Percentiles rank a stretch among this genome's conserved stretches.
Conservation (phyloP, 768 basidiomycete species). For the Suillus weaverae region DNA sequence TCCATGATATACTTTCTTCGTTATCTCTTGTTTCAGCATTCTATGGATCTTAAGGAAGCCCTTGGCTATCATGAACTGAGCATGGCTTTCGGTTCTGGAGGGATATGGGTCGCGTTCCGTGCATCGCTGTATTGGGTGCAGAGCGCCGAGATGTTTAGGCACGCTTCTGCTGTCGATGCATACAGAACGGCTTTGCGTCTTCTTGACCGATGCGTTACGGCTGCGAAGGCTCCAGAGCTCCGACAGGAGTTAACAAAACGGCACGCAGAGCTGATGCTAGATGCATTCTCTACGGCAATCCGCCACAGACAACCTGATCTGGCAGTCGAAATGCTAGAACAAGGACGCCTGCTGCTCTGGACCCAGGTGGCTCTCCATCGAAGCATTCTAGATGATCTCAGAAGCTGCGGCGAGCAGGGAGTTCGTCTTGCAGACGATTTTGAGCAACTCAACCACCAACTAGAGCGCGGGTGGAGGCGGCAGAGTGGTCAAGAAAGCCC, state of each 20-base stretch:
- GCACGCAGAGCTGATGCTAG: slow-evolving; percentile 19
- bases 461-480: slow-evolving; percentile 17
- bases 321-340: slow-evolving; percentile 38
- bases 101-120: slow-evolving; percentile 16
- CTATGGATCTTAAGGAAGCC: slow-evolving; percentile 24
- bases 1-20: slow-evolving; percentile 20
- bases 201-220: slow-evolving; percentile 20
- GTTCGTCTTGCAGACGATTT: slow-evolving; percentile 20
- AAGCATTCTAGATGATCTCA: slow-evolving; percentile 26
- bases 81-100: slow-evolving; percentile 19
- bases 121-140: slow-evolving; percentile 25
- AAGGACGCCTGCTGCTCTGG: slow-evolving; percentile 30
- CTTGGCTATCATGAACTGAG: slow-evolving; percentile 21
- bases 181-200: slow-evolving; percentile 19
- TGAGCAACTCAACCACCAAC: slow-evolving; percentile 17
- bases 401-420: slow-evolving; percentile 9
- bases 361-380: slow-evolving; percentile 22
- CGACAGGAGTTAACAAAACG: slow-evolving; percentile 16
- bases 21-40: slow-evolving; percentile 20
- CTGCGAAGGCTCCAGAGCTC: slow-evolving; percentile 15
- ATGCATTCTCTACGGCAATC: slow-evolving; percentile 31
- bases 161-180: slow-evolving; percentile 18
- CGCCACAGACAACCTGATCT: slow-evolving; percentile 16
- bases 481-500: slow-evolving; percentile 9
- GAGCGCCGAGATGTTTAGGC: slow-evolving; percentile 17